Base-by-base conservation (phyloP, 148 eudicot species). In the Polygonum maritimum region DNA sequence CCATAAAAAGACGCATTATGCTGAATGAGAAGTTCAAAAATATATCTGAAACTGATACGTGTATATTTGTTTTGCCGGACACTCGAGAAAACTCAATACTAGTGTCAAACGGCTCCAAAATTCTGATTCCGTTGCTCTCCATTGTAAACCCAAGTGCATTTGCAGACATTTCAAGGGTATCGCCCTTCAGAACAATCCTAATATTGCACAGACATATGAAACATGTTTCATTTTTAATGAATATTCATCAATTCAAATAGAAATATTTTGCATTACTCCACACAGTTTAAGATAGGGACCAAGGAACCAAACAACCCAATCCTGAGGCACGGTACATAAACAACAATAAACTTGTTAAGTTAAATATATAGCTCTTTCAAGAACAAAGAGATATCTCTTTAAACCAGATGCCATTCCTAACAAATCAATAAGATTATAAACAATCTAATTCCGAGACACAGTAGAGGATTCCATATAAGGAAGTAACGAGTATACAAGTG, bases 11-110 rank as follows among this genome's bases (percentile, higher is more conserved):
- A 73, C 88, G 91, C 85, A 95, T 84, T 81, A 88, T 88, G 79
- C 98, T 95, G 80, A 95, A 95, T 3, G 99, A 92, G 79, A 92
- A 92, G 81, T 95, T 95, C 98, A 95, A 92, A 78, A 92, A 92
- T 80, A 95, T 86, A 85, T 95, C 93, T 48, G 99, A 92, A 76
- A 92, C 88, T 73, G 80, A 78, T 72, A 92, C 44, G 70, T 89
- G 89, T 74, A 95, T 86, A 82, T 88, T 88, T 49, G 88, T 92
- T 84, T 86, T 93, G 77, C 97, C 99, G 70, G 92, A 82, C 54
- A 87, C 88, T 81, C 80, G 87, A 39, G 97, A 88, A 80, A 87
- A 92, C 82, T 88, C 88, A 79, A 91, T 73, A 39, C 85, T 85
- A 72, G 97, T 87, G 84, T 95, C 99, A 87, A 92, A 95, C 72